Base-by-base conservation (phyloP, 257 asterid species). In the Solanum peruvianum region DNA sequence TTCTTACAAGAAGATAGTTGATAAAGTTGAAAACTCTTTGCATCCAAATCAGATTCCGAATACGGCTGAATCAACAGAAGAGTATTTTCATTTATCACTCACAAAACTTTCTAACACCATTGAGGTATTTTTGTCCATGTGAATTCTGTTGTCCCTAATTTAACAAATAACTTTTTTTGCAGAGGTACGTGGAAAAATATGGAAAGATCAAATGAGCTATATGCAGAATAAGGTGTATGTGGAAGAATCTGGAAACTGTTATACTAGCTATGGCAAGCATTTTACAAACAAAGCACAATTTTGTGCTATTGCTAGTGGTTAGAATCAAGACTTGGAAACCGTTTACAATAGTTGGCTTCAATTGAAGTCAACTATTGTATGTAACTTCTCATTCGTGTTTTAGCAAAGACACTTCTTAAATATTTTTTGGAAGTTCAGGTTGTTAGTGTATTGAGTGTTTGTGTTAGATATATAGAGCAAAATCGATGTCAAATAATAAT, bases 111-210 rank as follows among this genome's bases (percentile, higher is more conserved):
- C 88, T 16, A 94, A 93, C 89, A 94, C 94, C 33, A 96, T 96
- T 84, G 52, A 45, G 4, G 52, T 45, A 5, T 3, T 5, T 45
- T 83, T 87, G 21, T 41, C 80, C 77, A 84, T 76, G 69, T 49
- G 73, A 72, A 75, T 44, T 80, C 20, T 72, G 87, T 66, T 11
- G 33, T 75, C 82, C 56, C 82, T 75, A 39, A 41, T 64, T 41
- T 70, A 49, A 82, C 89, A 91, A 86, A 90, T 86, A 82, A 88
- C 73, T 88, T 86, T 87, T 86, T 84, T 87, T 95, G 96, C 98
- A 95, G 99, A 98, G 90, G 4, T 94, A 97, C 72, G 91, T 97
- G 66, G 93, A 83, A 41, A 94, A 90, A 86, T 92, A 94, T 91
- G 95, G 97, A 86, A 92, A 92, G 69, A 42, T 42, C 10, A 89